These are phyloP conservation scores for Artomyces pyxidatus DNA, from an alignment of 768 basidiomycete genomes.

Conservation along the genomic window DNA sequence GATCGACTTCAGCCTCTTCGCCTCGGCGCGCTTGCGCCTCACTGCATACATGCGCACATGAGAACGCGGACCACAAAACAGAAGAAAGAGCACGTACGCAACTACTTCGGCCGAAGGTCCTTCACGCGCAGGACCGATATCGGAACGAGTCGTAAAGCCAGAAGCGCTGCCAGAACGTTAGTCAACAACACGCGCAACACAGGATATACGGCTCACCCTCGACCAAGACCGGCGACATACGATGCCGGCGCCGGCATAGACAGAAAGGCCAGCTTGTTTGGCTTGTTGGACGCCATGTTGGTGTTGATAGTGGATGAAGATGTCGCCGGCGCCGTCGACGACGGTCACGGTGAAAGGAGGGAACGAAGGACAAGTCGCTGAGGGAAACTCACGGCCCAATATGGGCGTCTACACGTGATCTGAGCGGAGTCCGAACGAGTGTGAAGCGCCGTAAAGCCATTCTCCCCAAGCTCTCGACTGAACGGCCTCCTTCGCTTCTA, in stretches of 20 bases:
- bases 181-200: slow-evolving; percentile 1
- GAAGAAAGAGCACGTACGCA: slow-evolving; percentile 47
- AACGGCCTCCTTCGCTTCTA: no score
- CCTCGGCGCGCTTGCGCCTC: slow-evolving; percentile 83
- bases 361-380: no score
- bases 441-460: no score
- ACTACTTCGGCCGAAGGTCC: slow-evolving; percentile 88
- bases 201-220: slow-evolving; percentile 55
- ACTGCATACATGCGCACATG: no score
- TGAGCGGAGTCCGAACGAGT: no score
- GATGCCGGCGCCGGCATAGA: slow-evolving; percentile 93
- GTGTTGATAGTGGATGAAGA: background rate
- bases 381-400: no score
- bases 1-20: slow-evolving; percentile 82
- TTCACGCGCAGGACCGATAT: slow-evolving; percentile 97
- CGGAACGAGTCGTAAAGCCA: slow-evolving; percentile 95
- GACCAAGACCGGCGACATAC: slow-evolving; percentile 96
- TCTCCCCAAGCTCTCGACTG: no score
- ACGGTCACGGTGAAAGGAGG: background rate
- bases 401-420: no score
- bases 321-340: no score
- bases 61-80: slow-evolving; percentile 4
- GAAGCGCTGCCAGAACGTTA: slow-evolving; percentile 55
- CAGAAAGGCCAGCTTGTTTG: slow-evolving; percentile 80
- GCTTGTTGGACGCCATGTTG: slow-evolving; percentile 41